Conservation (phyloP, 345 rosid species). For the Ailanthus altissimus region DNA sequence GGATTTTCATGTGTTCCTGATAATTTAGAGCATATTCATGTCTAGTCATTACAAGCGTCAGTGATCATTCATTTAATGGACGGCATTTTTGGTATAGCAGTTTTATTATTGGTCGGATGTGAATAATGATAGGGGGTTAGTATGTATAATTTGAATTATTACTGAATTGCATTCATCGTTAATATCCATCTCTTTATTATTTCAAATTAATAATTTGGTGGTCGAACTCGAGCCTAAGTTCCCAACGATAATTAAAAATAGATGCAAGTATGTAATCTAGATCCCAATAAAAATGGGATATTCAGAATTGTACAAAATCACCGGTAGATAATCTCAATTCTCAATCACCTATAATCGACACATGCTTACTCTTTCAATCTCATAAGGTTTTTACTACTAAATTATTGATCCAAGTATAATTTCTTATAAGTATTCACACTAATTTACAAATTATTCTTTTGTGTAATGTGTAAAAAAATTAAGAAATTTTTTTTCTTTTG, state of each 20-base stretch:
- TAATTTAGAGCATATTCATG: too few species aligned
- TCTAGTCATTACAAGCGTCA: not conserved
- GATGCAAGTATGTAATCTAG: not conserved
- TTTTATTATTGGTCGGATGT: not conserved
- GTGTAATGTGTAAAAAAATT: too few species aligned
- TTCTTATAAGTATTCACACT: not conserved
- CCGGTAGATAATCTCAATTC: not conserved
- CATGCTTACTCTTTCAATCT: not conserved
- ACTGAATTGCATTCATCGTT: not conserved
- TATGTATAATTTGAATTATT: not conserved
- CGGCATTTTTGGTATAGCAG: not conserved
- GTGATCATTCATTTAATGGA: not conserved
- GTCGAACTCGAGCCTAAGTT: not conserved
- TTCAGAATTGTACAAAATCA: not conserved
- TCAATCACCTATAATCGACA: not conserved
- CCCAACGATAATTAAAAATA: not conserved
- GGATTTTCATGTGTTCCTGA: not conserved
- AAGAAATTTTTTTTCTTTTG: too few species aligned
- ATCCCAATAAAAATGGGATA: not conserved
- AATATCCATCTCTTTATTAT: not conserved
- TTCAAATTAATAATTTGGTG: not conserved
- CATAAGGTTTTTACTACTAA: not conserved
- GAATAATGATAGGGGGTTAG: not conserved
- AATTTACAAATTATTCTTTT: too few species aligned
- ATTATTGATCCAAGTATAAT: not conserved